Evolutionary conservation across 352 stramenopile species (phyloP), one percentile per base, ranked within the genome.

Genomic region (Phytophthora boehmeriae): DNA sequence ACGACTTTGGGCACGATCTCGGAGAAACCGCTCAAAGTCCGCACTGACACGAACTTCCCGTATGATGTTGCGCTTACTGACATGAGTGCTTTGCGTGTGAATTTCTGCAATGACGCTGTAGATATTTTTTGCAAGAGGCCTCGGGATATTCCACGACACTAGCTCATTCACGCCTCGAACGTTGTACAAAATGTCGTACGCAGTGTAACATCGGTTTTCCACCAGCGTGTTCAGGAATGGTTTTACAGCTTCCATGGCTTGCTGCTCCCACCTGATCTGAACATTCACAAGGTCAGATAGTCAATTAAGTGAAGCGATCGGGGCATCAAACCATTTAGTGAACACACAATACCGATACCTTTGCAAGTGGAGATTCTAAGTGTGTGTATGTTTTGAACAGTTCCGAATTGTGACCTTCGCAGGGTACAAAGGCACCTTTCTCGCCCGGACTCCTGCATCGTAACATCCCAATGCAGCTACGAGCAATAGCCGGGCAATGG

Each of bases 171-270:
- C 62, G 4, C 76, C 78, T 11, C 65, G 64, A 1, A 76, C 67
- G 30, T 78, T 83, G 56, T 80, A 79, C 30, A 91, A 66, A 36
- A 91, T 59, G 46, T 91, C 80, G 32, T 78, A 82, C 8, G 59
- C 76, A 1, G 68, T 83, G 23, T 74, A 88, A 43, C 79, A 89
- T 1, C 62, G 47, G 17, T 86, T 83, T 13, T 86, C 62, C 0
- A 68, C 58, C 20, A 91, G 23, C 2, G 58, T 71, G 11, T 70
- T 49, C 0, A 82, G 35, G 43, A 75, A 73, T 17, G 66, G 71
- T 17, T 79, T 75, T 0, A 71, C 52, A 14, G 70, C 66, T 56
- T 84, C 69, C 38, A 76, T 76, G 4, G 69, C 76, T 42, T 77
- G 51, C n/a, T 86, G 78, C 20, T 91, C 80, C 3, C 61, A 69